Base-by-base conservation (phyloP, 768 basidiomycete genomes). In the Russula abietina region DNA sequence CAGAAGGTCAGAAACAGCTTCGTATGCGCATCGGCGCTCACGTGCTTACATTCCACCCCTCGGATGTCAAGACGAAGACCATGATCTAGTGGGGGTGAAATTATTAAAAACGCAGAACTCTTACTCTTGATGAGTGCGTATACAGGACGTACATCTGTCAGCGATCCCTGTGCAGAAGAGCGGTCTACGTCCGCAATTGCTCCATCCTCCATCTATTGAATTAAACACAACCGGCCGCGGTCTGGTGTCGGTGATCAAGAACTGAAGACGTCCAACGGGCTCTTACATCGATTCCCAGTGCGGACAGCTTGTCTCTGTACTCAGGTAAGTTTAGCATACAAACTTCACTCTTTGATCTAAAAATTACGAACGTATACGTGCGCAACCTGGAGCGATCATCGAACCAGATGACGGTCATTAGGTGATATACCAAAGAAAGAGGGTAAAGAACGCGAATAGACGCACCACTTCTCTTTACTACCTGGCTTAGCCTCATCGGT, bases 231-330 rank as follows among this genome's bases (percentile, higher is more conserved):
- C n/a, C 46, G 17, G 5, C 38, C 16, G 3, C 33, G 7, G 38
- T 57, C 24, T 10, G 53, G n/a, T 3, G 33, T 24, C 14, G 3
- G 38, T 12, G 14, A 32, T 41, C 12, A 12, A 51, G 48, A 46
- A n/a, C n/a, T n/a, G n/a, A n/a, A 17, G 41, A 2, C 8, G 28
- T 6, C 3, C 28, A 19, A 28, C 3, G 10, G 10, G 19, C 8
- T 54, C 62, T 59, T 59, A 63, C 62, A 28, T 63, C 62, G 36
- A 63, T 63, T 17, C 62, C 62, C 12, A 63, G 57, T 19, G 62
- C 62, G 38, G 57, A 55, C 16, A 63, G 46, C 33, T 63, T 63
- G 36, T 53, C 51, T 53, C 62, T 63, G 24, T 10, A 22, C 8
- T 5, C 33, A 38, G n/a, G 4, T 56, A 1, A 56, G 38, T 38